Evolutionary conservation across 495 filamentous ascomycete genomes (phyloP).

Genomic region (Aspergillus heteromorphus): DNA sequence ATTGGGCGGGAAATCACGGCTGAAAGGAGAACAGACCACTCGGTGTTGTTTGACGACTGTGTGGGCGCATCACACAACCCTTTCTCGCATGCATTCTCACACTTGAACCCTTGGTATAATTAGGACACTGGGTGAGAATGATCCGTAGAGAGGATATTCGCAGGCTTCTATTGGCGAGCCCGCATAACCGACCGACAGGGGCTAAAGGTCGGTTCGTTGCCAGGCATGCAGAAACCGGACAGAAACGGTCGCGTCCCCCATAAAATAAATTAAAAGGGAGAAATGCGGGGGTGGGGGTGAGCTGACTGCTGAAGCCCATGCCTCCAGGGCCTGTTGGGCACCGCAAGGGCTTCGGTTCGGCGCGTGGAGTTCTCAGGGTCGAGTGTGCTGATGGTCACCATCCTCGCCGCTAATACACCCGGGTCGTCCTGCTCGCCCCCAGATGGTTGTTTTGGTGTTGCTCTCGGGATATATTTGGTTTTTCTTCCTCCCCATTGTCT

Average conservation of each 20-base stretch:
- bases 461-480: background rate
- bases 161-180: background rate
- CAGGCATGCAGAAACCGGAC: conserved; percentile 1
- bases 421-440: background rate
- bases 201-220: background rate
- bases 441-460: background rate
- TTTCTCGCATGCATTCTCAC: background rate
- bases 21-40: background rate
- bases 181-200: background rate
- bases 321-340: background rate
- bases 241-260: conserved; percentile 1
- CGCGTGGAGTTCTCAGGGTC: background rate
- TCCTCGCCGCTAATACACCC: background rate
- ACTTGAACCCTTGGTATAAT: background rate
- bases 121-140: background rate
- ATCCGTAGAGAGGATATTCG: background rate
- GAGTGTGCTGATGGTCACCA: background rate
- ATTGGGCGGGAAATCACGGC: background rate
- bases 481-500: background rate
- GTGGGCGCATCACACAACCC: background rate
- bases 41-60: background rate
- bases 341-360: background rate
- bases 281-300: background rate
- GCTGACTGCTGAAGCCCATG: background rate
- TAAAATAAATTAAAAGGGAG: background rate